phyloP scores from a whole-genome alignment of 805 yeast species.

The Teunomyces barrocoloradensis region DNA sequence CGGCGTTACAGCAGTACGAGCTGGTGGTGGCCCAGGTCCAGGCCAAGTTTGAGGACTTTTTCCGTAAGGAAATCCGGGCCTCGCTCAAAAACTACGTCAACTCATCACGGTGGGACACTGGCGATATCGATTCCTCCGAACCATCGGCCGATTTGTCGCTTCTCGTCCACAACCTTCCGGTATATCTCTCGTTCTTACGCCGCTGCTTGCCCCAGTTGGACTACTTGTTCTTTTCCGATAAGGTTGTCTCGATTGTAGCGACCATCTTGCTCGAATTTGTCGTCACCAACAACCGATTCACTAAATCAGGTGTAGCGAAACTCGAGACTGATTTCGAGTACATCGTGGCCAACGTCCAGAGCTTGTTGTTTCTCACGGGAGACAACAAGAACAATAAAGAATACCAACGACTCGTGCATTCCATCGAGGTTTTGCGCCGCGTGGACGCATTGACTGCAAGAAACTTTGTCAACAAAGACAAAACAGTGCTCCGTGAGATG shows the following conservation, averaged over 20 bases:
- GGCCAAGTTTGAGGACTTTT: conserved; percentile 27
- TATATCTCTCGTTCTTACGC: conserved; percentile 22
- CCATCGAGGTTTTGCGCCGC: conserved; percentile 29
- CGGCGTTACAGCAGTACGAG: conserved; percentile 21
- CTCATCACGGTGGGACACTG: conserved; percentile 31
- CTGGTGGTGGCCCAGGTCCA: conserved; percentile 16
- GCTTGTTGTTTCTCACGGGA: conserved; percentile 16
- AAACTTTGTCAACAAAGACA: conserved; percentile 12
- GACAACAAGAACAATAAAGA: conserved; percentile 6
- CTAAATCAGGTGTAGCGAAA: conserved; percentile 30
- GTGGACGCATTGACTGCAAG: conserved; percentile 22
- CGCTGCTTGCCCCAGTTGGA: conserved; percentile 27
- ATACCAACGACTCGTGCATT: conserved; percentile 19
- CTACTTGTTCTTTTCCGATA: conserved; percentile 27
- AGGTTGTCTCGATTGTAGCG: conserved; percentile 25
- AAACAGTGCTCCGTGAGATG: conserved; percentile 6
- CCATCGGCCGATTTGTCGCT: conserved; percentile 21
- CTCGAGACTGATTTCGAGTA: conserved; percentile 29
- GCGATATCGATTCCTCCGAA: conserved; percentile 7
- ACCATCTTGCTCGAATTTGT: conserved; percentile 34
- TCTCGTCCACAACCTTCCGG: conserved; percentile 24
- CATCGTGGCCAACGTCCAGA: conserved; percentile 15
- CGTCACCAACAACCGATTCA: conserved; percentile 38
- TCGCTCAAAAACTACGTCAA: conserved; percentile 38
- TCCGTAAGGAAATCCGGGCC: conserved; percentile 29